Percentiles rank a stretch among this genome's conserved stretches.
Evolutionary conservation across 345 rosid genomes (phyloP).

Genomic region (Pistacia vera): DNA sequence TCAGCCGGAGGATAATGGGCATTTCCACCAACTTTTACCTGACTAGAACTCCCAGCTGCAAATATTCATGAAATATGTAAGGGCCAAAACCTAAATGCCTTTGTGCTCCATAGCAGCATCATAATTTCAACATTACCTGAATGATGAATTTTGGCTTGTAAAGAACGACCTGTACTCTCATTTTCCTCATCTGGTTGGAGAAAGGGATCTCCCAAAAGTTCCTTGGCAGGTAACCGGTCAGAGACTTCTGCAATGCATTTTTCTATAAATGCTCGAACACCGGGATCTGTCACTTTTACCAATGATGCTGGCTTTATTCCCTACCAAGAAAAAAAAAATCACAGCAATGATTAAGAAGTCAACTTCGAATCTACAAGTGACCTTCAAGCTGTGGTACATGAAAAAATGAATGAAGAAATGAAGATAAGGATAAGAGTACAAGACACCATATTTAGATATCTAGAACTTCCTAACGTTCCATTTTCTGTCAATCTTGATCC

Average conservation of each 20-base stretch:
- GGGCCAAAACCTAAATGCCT: slow-evolving; percentile 7
- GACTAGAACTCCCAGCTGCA: slow-evolving; percentile 47
- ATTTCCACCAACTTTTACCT: slow-evolving; percentile 21
- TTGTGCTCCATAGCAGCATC: slow-evolving; percentile 9
- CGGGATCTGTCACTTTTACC: slow-evolving; percentile 69
- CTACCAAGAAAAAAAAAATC: slow-evolving; percentile 37
- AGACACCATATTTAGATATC: background rate
- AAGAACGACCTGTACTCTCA: slow-evolving; percentile 37
- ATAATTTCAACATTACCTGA: slow-evolving; percentile 38
- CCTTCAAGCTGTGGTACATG: background rate
- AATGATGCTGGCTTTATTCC: slow-evolving; percentile 95
- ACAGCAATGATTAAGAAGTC: slow-evolving; percentile 13
- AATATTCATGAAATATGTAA: slow-evolving; percentile 11
- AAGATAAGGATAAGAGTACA: background rate
- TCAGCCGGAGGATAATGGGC: slow-evolving; percentile 36
- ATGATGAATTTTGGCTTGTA: slow-evolving; percentile 27
- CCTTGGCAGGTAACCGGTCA: slow-evolving; percentile 73
- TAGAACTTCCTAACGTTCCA: background rate
- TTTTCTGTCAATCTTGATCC: background rate
- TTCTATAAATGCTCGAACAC: slow-evolving; percentile 74
- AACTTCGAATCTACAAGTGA: background rate
- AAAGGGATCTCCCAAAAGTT: slow-evolving; percentile 89
- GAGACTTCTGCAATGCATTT: slow-evolving; percentile 86
- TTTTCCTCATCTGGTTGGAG: slow-evolving; percentile 61
- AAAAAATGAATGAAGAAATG: background rate